Evolutionary conservation across 2,329 filamentous ascomycete species (phyloP).

Genomic region (Fusarium continuum): DNA sequence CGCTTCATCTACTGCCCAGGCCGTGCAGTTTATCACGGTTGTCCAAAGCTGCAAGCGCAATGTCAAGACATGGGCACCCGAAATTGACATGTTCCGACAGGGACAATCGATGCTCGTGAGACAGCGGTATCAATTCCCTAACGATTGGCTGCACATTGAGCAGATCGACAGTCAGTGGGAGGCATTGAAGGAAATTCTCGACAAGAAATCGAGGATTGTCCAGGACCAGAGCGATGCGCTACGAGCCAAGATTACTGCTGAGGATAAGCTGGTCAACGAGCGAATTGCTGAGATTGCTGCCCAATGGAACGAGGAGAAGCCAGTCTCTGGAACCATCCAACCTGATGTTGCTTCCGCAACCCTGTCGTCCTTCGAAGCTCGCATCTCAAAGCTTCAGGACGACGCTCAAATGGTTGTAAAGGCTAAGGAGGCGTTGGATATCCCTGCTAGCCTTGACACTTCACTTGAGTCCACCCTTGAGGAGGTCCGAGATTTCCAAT

Average conservation of each 20-base stretch:
- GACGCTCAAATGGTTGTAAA: conserved; percentile 94
- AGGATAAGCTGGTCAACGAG: conserved; percentile 89
- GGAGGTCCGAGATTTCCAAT: conserved; percentile 98
- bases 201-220: conserved; percentile 92
- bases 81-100: conserved; percentile 95
- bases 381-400: conserved; percentile 84
- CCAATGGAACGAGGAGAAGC: conserved; percentile 97
- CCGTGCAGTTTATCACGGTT: conserved; percentile 97
- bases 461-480: conserved; percentile 88
- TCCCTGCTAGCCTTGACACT: conserved; percentile 81
- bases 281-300: conserved; percentile 85
- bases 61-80: conserved; percentile 92
- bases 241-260: conserved; percentile 91
- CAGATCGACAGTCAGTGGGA: conserved; percentile 98
- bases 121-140: conserved; percentile 92
- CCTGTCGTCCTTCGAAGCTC: conserved; percentile 81
- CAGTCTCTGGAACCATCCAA: conserved; percentile 91
- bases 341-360: conserved; percentile 88
- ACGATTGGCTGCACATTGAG: conserved; percentile 94
- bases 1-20: conserved; percentile 93
- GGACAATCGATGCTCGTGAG: conserved; percentile 91
- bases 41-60: conserved; percentile 96
- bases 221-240: conserved; percentile 96
- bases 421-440: conserved; percentile 94
- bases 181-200: conserved; percentile 88